Evolutionary conservation across 202 grass and related monocot species (phyloP), one percentile per base, ranked within the genome.

Genomic region (Hordeum pubiflorum): DNA sequence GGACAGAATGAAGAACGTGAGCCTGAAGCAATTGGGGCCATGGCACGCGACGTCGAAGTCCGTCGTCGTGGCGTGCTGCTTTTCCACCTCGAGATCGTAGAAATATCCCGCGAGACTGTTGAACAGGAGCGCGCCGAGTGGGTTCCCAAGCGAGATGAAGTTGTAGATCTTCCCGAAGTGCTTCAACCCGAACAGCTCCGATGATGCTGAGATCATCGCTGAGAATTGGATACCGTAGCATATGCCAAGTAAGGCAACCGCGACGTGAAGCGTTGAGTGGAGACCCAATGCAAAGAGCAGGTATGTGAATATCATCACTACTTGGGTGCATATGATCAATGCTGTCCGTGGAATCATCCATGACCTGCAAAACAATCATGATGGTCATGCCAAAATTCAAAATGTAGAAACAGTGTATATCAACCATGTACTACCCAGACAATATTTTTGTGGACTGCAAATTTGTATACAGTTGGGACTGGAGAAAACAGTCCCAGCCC

Each of bases 141-240:
- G 92, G 55, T 98, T 94, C 26, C 90, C 94, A 33, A 97, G 27
- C 6, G 79, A 52, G 34, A 93, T 93, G 84, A 97, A 94, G 60
- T 98, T 98, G 12, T 82, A 93, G 48, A 94, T 91, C 69, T 90
- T 89, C 23, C 95, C 95, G 0, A 91, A 98, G 17, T 98, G 95
- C 84, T 98, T 98, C 60, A 98, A 52, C 24, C 95, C 95, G 0
- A 98, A 98, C 2, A 98, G 83, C 69, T 94, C 95, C 0, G 95
- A 98, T 56, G 90, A 88, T 7, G 90, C 91, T 2, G 92, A 93
- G 37, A 98, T 88, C 63, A 93, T 88, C 37, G 91, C 90, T 0
- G 90, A 89, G 80, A 89, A 89, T 26, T 94, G 88, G 58, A 76
- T 83, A 11, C 95, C 95, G 22, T 75, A 98, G 40, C 92, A 94